Percentiles rank a stretch among this genome's conserved stretches.
phyloP scores from a whole-genome alignment of 371 early-diverging fungal genomes.

The Vairimorpha necatrix region DNA sequence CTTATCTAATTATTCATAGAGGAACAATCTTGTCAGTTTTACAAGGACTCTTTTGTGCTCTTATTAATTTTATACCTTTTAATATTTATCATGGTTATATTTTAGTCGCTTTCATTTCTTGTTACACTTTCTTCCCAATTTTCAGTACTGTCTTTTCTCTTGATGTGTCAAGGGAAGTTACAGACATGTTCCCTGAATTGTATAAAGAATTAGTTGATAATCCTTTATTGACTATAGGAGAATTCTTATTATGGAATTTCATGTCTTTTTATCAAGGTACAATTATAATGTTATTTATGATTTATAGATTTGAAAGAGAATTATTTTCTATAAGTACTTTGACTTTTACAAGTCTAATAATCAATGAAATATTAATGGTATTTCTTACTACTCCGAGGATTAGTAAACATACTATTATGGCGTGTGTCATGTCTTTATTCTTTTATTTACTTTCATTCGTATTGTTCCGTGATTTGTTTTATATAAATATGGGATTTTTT shows the following conservation, averaged over 20 bases:
- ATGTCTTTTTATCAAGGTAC: slow-evolving; percentile 93
- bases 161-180: slow-evolving; percentile 81
- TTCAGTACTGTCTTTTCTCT: slow-evolving; percentile 83
- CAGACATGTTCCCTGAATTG: slow-evolving; percentile 85
- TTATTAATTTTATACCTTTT: slow-evolving; percentile 93
- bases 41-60: slow-evolving; percentile 93
- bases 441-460: slow-evolving; percentile 53
- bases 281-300: slow-evolving; percentile 78
- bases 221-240: slow-evolving; percentile 76
- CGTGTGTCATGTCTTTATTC: slow-evolving; percentile 48
- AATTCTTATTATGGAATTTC: slow-evolving; percentile 84
- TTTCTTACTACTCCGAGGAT: slow-evolving; percentile 69
- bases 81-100: slow-evolving; percentile 80
- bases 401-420: slow-evolving; percentile 41
- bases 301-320: slow-evolving; percentile 83
- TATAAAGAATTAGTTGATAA: slow-evolving; percentile 90
- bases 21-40: slow-evolving; percentile 90
- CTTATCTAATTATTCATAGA: slow-evolving; percentile 96
- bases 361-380: slow-evolving; percentile 96
- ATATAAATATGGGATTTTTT: slow-evolving; percentile 7
- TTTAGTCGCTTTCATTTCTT: slow-evolving; percentile 76
- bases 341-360: slow-evolving; percentile 84
- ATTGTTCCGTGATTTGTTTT: slow-evolving; percentile 33
- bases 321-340: slow-evolving; percentile 88
- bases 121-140: slow-evolving; percentile 92